These are phyloP conservation scores for Cladosporium halotolerans DNA, from an alignment of 2,329 filamentous ascomycete genomes.

Conservation along the genomic window DNA sequence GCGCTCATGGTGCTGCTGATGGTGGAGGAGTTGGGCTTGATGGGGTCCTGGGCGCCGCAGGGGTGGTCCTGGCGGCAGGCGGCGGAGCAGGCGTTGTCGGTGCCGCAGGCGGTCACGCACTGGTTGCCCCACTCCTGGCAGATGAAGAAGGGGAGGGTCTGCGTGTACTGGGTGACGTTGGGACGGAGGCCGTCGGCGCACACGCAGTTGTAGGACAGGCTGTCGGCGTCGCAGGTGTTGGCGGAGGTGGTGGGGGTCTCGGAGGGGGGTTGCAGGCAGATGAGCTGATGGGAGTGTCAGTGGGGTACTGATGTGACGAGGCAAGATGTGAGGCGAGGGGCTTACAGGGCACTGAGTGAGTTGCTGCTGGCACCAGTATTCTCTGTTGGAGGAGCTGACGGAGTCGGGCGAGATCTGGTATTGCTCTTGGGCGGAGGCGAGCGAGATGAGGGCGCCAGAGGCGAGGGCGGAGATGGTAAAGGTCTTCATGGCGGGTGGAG, in stretches of 20 bases:
- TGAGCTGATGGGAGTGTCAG: constrained; percentile 26
- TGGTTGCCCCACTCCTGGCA: constrained; percentile 67
- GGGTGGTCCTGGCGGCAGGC: constrained; percentile 61
- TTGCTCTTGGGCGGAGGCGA: constrained; percentile 48
- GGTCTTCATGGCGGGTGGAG: constrained; percentile 35
- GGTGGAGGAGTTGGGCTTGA: constrained; percentile 50
- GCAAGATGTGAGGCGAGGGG: not conserved
- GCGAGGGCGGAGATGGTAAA: constrained; percentile 44
- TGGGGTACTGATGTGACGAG: not conserved
- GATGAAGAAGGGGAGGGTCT: constrained; percentile 71
- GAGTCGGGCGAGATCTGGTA: constrained; percentile 57
- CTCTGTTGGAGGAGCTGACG: constrained; percentile 42
- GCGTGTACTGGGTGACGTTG: constrained; percentile 69
- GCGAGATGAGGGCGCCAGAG: constrained; percentile 45
- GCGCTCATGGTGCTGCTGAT: constrained; percentile 40
- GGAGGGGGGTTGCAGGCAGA: constrained; percentile 59
- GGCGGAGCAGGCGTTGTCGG: constrained; percentile 53
- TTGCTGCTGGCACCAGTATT: constrained; percentile 60
- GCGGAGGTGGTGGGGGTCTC: constrained; percentile 40
- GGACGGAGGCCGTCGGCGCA: constrained; percentile 61
- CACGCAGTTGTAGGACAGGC: constrained; percentile 64
- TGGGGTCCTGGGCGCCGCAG: constrained; percentile 65
- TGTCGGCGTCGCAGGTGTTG: constrained; percentile 63
- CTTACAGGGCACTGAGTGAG: constrained; percentile 55
- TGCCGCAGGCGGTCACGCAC: constrained; percentile 49